Conservation (phyloP, 495 filamentous ascomycete genomes). For the Tetracladium marchalianum region DNA sequence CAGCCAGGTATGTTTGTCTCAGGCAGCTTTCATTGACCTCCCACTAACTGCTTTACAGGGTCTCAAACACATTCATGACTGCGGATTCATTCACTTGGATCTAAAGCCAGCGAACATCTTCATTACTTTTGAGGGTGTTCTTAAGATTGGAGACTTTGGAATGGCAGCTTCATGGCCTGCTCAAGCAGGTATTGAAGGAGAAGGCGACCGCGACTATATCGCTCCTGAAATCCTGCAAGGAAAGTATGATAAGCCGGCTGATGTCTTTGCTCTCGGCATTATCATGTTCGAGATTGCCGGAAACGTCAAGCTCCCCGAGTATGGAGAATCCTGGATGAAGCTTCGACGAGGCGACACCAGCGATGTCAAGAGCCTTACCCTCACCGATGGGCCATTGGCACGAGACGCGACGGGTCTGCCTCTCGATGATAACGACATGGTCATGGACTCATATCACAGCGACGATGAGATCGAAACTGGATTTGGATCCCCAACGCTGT, state of each 20-base stretch:
- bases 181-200: constrained; percentile 65
- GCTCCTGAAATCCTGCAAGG: constrained; percentile 82
- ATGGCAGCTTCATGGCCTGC: constrained; percentile 78
- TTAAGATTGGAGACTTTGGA: constrained; percentile 96
- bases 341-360: constrained; percentile 80
- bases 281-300: constrained; percentile 90
- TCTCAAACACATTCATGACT: constrained; percentile 76
- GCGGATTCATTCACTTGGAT: constrained; percentile 86
- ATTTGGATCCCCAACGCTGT: constrained; percentile 21
- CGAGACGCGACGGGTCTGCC: constrained; percentile 67
- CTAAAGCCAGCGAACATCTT: constrained; percentile 92
- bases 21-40: not conserved
- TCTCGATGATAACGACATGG: constrained; percentile 29
- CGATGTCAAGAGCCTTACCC: constrained; percentile 75
- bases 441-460: constrained; percentile 23
- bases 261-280: constrained; percentile 87
- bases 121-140: constrained; percentile 77
- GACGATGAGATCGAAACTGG: constrained; percentile 21
- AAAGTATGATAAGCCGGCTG: constrained; percentile 77
- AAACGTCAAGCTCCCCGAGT: constrained; percentile 84
- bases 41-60: constrained; percentile 43
- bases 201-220: constrained; percentile 94
- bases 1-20: constrained; percentile 48
- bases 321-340: constrained; percentile 80
- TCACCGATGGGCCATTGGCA: constrained; percentile 56